Percentiles rank a stretch among this genome's conserved stretches.
Conservation (phyloP, 495 filamentous ascomycete genomes). For the Letharia lupina region DNA sequence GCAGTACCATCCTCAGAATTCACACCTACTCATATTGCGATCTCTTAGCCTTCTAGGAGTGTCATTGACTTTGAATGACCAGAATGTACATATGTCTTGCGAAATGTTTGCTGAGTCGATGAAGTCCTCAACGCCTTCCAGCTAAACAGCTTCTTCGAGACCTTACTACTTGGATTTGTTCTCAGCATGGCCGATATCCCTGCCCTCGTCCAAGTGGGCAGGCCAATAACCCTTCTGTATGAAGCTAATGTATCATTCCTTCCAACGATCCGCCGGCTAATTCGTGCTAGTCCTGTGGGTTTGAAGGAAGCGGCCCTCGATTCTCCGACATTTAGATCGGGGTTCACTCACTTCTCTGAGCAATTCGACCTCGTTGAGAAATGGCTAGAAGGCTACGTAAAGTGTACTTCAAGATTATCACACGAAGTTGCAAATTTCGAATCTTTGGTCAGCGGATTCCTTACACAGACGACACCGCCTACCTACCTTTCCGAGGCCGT, state of each 20-base stretch:
- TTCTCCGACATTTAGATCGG: slow-evolving; percentile 88
- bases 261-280: slow-evolving; percentile 1
- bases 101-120: background rate
- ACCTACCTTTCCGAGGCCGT: slow-evolving; percentile 64
- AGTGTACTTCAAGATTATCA: slow-evolving; percentile 65
- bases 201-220: slow-evolving; percentile 34
- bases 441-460: slow-evolving; percentile 59
- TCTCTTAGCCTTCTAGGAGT: background rate
- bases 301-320: slow-evolving; percentile 93
- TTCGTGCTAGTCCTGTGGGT: slow-evolving; percentile 58
- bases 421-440: slow-evolving; percentile 66
- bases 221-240: slow-evolving; percentile 50
- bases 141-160: background rate
- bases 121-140: background rate
- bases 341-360: slow-evolving; percentile 79
- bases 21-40: background rate
- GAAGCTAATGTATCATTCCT: slow-evolving; percentile 15
- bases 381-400: slow-evolving; percentile 86
- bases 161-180: background rate
- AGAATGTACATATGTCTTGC: background rate
- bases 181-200: slow-evolving; percentile 7
- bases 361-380: slow-evolving; percentile 85
- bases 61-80: background rate
- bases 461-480: slow-evolving; percentile 63
- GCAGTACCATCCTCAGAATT: background rate